Conservation (phyloP, 495 filamentous ascomycete genomes). For the Penicillium malachiteum region DNA sequence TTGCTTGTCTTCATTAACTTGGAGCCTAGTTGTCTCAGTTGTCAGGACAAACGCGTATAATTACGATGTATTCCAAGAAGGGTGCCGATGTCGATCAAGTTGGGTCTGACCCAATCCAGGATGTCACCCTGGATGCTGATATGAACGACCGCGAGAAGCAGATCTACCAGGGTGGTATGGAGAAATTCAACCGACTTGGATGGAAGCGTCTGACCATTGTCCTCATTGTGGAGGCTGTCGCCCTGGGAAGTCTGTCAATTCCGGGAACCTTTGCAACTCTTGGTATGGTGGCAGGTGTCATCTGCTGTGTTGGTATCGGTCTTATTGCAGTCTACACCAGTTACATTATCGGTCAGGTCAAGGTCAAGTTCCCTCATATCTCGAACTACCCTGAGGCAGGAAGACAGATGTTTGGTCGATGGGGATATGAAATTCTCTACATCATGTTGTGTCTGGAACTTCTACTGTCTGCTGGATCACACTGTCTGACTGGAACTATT, state of each 20-base stretch:
- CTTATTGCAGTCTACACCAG: slow-evolving; percentile 65
- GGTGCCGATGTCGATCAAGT: too few species aligned
- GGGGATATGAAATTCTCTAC: too few species aligned
- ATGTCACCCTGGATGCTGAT: too few species aligned
- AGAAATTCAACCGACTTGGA: slow-evolving; percentile 19
- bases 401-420: too few species aligned
- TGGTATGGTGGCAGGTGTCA: slow-evolving; percentile 51
- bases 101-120: too few species aligned
- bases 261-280: slow-evolving; percentile 54
- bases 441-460: neutral
- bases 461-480: neutral
- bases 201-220: slow-evolving; percentile 7
- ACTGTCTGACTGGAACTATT: neutral
- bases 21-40: too few species aligned
- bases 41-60: too few species aligned
- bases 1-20: too few species aligned
- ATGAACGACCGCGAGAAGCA: neutral
- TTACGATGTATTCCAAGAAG: too few species aligned
- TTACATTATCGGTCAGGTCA: slow-evolving; percentile 52
- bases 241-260: slow-evolving; percentile 56
- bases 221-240: slow-evolving; percentile 60
- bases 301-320: slow-evolving; percentile 55
- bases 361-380: too few species aligned
- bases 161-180: slow-evolving; percentile 4
- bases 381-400: too few species aligned